A percentile compares a stretch with the other conserved stretches of the same genome.
Evolutionary conservation across 495 filamentous ascomycete genomes (phyloP).

Genomic region (Penicillium robsamsonii): DNA sequence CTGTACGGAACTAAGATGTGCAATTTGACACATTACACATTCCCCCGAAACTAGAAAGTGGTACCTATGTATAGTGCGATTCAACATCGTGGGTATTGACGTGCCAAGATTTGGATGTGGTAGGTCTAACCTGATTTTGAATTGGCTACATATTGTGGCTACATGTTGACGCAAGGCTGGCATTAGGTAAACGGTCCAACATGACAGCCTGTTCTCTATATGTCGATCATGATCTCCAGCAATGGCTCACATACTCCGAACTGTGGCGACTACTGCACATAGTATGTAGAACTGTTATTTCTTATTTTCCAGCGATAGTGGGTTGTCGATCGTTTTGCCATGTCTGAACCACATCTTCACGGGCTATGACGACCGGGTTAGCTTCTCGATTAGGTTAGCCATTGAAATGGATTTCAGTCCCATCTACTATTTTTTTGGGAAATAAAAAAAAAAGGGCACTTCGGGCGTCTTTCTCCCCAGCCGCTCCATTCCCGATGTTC

Average conservation of each 20-base stretch:
- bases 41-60: not conserved
- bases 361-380: not conserved
- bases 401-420: constrained; percentile 16
- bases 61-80: constrained; percentile 1
- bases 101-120: constrained; percentile 14
- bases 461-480: not conserved
- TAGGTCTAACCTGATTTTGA: constrained; percentile 1
- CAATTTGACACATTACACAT: not conserved
- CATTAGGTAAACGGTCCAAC: not conserved
- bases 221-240: not conserved
- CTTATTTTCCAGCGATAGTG: too few species aligned
- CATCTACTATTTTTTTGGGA: constrained; percentile 9
- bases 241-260: too few species aligned
- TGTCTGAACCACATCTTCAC: too few species aligned
- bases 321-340: too few species aligned
- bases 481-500: constrained; percentile 8
- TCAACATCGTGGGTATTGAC: constrained; percentile 13
- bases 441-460: not conserved
- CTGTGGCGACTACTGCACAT: too few species aligned
- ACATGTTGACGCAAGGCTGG: not conserved
- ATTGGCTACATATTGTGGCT: not conserved
- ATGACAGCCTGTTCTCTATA: not conserved
- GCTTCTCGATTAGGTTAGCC: constrained; percentile 19
- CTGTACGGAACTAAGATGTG: not conserved
- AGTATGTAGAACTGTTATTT: too few species aligned